A percentile compares a stretch with the other conserved stretches of the same genome.
Conservation (phyloP, 2,329 filamentous ascomycete species). For the Neopestalotiopsis sp. region DNA sequence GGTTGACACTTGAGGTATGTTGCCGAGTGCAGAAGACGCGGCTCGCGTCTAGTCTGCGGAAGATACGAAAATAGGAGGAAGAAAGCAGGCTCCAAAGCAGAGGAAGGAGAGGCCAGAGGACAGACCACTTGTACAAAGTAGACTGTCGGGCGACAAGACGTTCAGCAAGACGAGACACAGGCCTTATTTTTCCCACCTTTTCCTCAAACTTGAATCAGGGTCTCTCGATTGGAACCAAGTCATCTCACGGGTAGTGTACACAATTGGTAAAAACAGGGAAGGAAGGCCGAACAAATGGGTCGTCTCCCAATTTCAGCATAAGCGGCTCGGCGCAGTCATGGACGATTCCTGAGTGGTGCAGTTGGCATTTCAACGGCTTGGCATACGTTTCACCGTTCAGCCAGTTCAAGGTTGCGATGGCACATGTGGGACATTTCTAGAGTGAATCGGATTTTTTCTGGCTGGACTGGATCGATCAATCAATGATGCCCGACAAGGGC, state of each 20-base stretch:
- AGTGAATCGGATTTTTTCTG: background rate
- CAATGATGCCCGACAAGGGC: background rate
- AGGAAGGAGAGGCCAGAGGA: background rate
- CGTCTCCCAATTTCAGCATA: constrained; percentile 6
- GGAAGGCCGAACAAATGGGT: background rate
- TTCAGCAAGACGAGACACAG: background rate
- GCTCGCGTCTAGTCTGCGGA: background rate
- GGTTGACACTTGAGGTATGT: background rate
- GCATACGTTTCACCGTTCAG: constrained; percentile 16
- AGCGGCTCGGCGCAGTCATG: constrained; percentile 16
- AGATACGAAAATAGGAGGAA: background rate
- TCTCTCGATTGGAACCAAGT: constrained; percentile 15
- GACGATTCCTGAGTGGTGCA: constrained; percentile 9
- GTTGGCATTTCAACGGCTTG: constrained; percentile 17
- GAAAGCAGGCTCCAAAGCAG: background rate
- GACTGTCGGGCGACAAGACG: background rate
- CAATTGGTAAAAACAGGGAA: constrained; percentile 7
- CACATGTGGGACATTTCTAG: constrained; percentile 11
- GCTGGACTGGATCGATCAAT: background rate
- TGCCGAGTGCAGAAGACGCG: background rate
- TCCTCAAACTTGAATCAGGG: background rate
- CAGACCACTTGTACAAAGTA: background rate
- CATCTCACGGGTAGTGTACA: background rate
- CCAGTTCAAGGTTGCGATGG: constrained; percentile 12
- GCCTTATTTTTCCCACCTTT: background rate